Base-by-base conservation (phyloP, 2,329 filamentous ascomycete species). In the Colletotrichum tabaci region DNA sequence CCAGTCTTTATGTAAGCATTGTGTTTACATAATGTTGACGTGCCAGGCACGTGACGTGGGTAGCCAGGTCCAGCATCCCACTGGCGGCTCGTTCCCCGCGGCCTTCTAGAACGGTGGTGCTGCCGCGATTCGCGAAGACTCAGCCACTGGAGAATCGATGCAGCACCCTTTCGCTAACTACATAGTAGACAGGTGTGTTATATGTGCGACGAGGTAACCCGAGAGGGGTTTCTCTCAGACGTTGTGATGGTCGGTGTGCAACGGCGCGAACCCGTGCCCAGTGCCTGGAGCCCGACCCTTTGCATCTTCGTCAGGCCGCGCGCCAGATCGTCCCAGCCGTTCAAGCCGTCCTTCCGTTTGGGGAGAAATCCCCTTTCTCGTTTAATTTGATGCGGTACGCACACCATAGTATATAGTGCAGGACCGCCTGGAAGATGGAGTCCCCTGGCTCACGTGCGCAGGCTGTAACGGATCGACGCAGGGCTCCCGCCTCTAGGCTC, bases 401-500 rank as follows among this genome's bases (percentile, higher is more conserved):
- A 68, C 8, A 60, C 63, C 58, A 60, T 53, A 69, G 65, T 69
- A 52, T 46, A 64, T 60, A 69, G 65, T 69, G 58, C 65, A 53
- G 18, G 38, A 63, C 38, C 9, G n/a, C 35, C 40, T n/a, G 42
- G 44, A 18, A 10, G 40, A 62, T 63, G 65, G 65, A 58, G 15
- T 15, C 40, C 53, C 65, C 68, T 44, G 50, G 50, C 64, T 67
- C 56, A 62, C 57, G 64, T 71, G 64, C 64, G 56, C 44, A 26
- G n/a, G 64, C 64, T 67, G 68, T 58, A 62, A 71, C 68, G 52
- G 68, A 71, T 71, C 68, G 68, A 58, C 68, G 64, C 68, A 71
- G 56, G 68, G 68, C 68, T 62, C 44, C 26, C 46, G 68, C 30
- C 57, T 67, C 44, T 67, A 35, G 58, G 46, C 46, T 40, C n/a